Conservation (phyloP, 1,284 basidiomycete species). For the Schizophyllum commune region DNA sequence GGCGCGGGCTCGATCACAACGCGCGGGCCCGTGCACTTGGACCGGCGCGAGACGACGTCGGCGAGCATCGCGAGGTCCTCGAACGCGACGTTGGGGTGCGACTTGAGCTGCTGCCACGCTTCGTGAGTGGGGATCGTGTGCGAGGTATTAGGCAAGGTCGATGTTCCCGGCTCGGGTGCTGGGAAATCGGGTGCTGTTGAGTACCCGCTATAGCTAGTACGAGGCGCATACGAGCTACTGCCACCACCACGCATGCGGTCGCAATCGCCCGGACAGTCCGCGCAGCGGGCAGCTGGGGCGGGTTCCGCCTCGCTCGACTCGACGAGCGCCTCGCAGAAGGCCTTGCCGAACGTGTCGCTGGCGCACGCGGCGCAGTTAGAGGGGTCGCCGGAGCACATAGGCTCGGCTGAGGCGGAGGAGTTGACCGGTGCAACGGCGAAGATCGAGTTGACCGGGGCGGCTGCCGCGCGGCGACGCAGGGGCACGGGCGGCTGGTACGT, state of each 20-base stretch:
- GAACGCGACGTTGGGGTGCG: conserved; percentile 82
- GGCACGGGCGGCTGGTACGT: conserved; percentile 73
- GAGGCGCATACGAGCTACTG: no score
- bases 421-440: conserved; percentile 39
- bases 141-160: conserved; percentile 5
- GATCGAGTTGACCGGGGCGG: conserved; percentile 34
- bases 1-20: conserved; percentile 58
- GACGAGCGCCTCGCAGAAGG: conserved; percentile 75
- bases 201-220: no score
- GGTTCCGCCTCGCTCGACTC: conserved; percentile 25
- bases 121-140: conserved; percentile 64
- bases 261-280: conserved; percentile 20
- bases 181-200: no score
- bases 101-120: conserved; percentile 83
- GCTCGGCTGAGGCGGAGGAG: conserved; percentile 15
- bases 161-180: conserved; percentile 1
- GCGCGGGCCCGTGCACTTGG: conserved; percentile 69
- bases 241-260: conserved; percentile 11
- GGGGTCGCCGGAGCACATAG: conserved; percentile 37
- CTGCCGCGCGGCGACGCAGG: conserved; percentile 43
- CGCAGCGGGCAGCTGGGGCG: conserved; percentile 13
- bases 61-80: conserved; percentile 76
- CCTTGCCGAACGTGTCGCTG: conserved; percentile 76
- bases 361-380: conserved; percentile 72
- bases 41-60: conserved; percentile 80